phyloP scores from a whole-genome alignment of 2,329 filamentous ascomycete genomes.

The Huntiella bhutanensis region DNA sequence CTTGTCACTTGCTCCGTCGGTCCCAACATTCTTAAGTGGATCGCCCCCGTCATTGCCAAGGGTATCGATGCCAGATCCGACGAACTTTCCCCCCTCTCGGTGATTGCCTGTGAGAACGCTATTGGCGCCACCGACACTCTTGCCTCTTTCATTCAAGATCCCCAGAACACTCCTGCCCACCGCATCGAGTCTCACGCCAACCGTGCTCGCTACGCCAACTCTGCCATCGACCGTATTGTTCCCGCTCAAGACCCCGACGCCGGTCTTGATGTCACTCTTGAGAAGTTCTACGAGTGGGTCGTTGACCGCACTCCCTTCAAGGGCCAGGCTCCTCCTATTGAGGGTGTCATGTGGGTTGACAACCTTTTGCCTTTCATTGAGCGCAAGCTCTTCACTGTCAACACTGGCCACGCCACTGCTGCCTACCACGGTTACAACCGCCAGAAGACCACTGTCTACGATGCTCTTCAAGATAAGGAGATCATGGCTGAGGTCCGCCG shows the following conservation, averaged over 20 bases:
- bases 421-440: constrained; percentile 87
- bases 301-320: constrained; percentile 78
- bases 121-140: constrained; percentile 87
- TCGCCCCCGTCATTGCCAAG: constrained; percentile 88
- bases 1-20: constrained; percentile 94
- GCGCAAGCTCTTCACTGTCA: constrained; percentile 98
- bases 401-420: constrained; percentile 89
- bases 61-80: constrained; percentile 61
- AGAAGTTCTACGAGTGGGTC: constrained; percentile 99
- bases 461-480: constrained; percentile 42
- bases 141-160: constrained; percentile 58
- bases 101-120: constrained; percentile 97
- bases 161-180: constrained; percentile 49
- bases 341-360: constrained; percentile 84
- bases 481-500: constrained; percentile 65
- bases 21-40: constrained; percentile 88
- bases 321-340: constrained; percentile 49
- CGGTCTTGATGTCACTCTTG: constrained; percentile 80
- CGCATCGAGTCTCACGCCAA: constrained; percentile 48
- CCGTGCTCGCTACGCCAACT: constrained; percentile 86
- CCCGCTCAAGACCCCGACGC: constrained; percentile 66
- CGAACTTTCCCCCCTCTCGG: constrained; percentile 49
- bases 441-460: constrained; percentile 74
- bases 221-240: constrained; percentile 94
- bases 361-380: constrained; percentile 91